Conservation (phyloP, 345 rosid genomes). For the Durio zibethinus region DNA sequence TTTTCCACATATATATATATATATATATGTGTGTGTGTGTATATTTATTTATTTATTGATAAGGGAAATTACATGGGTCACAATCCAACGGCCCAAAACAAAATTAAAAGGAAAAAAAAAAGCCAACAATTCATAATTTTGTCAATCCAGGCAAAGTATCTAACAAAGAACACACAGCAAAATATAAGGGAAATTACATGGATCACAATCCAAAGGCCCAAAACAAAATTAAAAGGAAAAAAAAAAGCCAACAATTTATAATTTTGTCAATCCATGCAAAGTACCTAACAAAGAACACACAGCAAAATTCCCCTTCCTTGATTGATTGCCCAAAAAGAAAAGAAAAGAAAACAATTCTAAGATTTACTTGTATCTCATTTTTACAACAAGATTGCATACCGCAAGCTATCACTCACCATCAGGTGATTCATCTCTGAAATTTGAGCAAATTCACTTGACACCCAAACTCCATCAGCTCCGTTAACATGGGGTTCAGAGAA, state of each 20-base stretch:
- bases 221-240: neutral
- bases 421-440: slow-evolving; percentile 77
- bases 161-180: neutral
- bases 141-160: slow-evolving; percentile 17
- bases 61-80: neutral
- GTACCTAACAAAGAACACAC: neutral
- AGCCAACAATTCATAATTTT: neutral
- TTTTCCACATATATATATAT: neutral
- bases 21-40: too few species aligned
- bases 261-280: slow-evolving; percentile 17
- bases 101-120: neutral
- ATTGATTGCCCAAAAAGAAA: neutral
- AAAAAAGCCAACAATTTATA: neutral
- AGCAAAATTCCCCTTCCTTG: slow-evolving; percentile 18
- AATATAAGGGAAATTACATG: neutral
- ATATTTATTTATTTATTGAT: neutral
- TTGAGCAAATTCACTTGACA: slow-evolving; percentile 58
- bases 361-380: neutral
- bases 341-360: neutral
- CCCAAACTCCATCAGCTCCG: slow-evolving; percentile 70
- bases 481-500: slow-evolving; percentile 62
- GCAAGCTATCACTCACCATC: slow-evolving; percentile 87
- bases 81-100: neutral
- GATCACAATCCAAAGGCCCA: neutral
- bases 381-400: slow-evolving; percentile 90